phyloP scores from a whole-genome alignment of 352 stramenopile genomes.

The Phytophthora niederhauseri region DNA sequence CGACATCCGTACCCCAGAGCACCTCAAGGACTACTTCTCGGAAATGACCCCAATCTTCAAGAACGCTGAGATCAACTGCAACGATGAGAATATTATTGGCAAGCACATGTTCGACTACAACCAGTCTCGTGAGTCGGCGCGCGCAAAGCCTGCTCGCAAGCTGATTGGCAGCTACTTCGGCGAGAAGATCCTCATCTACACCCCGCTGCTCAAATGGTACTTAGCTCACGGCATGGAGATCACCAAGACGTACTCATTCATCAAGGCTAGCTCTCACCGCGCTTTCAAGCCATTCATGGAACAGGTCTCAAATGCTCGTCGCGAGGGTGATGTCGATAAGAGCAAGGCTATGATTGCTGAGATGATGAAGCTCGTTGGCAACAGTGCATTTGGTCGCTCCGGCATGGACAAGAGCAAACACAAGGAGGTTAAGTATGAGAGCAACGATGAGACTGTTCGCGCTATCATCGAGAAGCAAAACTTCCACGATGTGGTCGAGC shows the following conservation, averaged over 20 bases:
- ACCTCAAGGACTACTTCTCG: constrained; percentile 37
- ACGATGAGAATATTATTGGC: constrained; percentile 1
- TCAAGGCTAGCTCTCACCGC: constrained; percentile 24
- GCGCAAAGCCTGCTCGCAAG: constrained; percentile 25
- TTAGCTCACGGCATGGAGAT: constrained; percentile 38
- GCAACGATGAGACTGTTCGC: constrained; percentile 2
- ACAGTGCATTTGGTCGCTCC: constrained; percentile 21
- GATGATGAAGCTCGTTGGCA: constrained; percentile 27
- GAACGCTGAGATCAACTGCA: not conserved
- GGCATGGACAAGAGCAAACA: constrained; percentile 27
- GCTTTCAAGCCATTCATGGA: constrained; percentile 33
- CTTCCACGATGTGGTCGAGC: constrained; percentile 19
- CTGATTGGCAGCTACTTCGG: constrained; percentile 49
- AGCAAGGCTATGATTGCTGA: constrained; percentile 24
- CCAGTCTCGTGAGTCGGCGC: constrained; percentile 13
- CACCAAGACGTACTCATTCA: constrained; percentile 39
- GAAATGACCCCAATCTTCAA: constrained; percentile 43
- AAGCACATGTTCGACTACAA: constrained; percentile 3
- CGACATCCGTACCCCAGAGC: constrained; percentile 40
- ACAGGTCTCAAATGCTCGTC: constrained; percentile 28
- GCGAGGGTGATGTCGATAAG: constrained; percentile 31
- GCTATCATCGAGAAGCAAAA: constrained; percentile 11
- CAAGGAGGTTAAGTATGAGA: constrained; percentile 23
- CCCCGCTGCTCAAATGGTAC: constrained; percentile 49
- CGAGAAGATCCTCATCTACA: constrained; percentile 44